Percentiles rank a stretch among this genome's conserved stretches.
phyloP scores from a whole-genome alignment of 257 asterid genomes.

The Salvia miltiorrhiza region DNA sequence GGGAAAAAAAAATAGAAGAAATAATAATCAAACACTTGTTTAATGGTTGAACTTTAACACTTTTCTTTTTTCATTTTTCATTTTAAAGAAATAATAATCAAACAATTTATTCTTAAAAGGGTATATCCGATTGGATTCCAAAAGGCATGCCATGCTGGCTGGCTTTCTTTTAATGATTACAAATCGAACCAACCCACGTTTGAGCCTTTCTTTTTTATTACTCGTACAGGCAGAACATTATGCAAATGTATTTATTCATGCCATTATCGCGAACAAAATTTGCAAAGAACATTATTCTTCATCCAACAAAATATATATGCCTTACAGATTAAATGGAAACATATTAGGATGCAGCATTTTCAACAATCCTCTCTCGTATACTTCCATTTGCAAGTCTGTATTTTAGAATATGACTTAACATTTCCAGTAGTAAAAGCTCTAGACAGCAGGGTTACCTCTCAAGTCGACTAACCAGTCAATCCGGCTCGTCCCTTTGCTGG shows the following conservation, averaged over 20 bases:
- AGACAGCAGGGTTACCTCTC: background rate
- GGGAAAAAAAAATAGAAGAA: no score
- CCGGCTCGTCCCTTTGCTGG: constrained; percentile 8
- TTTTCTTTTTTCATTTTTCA: background rate
- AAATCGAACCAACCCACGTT: constrained; percentile 18
- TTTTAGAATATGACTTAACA: background rate
- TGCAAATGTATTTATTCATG: no score
- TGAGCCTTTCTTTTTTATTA: no score
- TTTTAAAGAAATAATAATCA: background rate
- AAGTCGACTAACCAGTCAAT: background rate
- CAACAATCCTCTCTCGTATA: background rate
- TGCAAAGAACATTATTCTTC: background rate
- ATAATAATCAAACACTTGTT: background rate
- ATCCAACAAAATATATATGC: background rate
- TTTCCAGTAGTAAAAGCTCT: background rate
- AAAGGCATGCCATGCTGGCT: constrained; percentile 30
- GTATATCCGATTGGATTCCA: constrained; percentile 32
- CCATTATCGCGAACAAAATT: no score
- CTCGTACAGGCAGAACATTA: no score
- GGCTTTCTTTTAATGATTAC: constrained; percentile 34
- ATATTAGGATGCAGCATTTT: background rate
- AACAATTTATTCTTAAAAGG: background rate
- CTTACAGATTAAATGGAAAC: background rate
- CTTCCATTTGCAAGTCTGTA: background rate
- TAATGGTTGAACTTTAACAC: background rate